These are phyloP conservation scores for Biscutella auriculata DNA, from an alignment of 441 rosid species.

Conservation along the genomic window DNA sequence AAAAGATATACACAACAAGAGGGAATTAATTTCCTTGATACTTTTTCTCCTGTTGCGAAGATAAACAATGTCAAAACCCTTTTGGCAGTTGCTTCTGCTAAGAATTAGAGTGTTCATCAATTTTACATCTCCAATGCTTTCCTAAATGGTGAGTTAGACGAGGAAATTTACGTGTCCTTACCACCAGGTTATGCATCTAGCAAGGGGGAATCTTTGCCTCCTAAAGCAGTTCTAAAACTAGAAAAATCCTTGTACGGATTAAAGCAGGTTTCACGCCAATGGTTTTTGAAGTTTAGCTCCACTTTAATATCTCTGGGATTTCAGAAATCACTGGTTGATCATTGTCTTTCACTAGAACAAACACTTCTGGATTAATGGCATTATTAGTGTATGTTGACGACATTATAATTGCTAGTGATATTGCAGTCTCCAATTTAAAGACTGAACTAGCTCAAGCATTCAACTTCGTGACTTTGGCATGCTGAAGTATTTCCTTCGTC, in stretches of 20 bases:
- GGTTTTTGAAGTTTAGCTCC: not conserved
- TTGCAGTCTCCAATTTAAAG: not conserved
- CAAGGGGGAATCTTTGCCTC: not conserved
- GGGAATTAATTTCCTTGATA: no score
- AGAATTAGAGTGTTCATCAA: not conserved
- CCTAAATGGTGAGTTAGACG: not conserved
- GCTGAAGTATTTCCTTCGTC: not conserved
- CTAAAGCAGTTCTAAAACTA: rapidly evolving
- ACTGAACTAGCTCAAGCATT: not conserved
- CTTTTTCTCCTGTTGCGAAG: not conserved
- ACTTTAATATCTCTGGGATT: not conserved
- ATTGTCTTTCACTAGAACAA: not conserved
- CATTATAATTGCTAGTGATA: not conserved
- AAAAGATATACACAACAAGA: no score
- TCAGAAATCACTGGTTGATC: not conserved
- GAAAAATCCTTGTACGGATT: not conserved
- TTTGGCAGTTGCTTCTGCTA: not conserved
- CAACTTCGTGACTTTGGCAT: not conserved
- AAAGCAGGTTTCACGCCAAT: not conserved
- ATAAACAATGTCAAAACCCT: not conserved
- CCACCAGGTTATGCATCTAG: not conserved
- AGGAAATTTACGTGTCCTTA: not conserved
- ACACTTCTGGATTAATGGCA: not conserved
- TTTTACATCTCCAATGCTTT: not conserved
- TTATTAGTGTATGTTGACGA: not conserved